Base-by-base conservation (phyloP, 192 early-diverging fungal species). In the Chytriomyces sp. region DNA sequence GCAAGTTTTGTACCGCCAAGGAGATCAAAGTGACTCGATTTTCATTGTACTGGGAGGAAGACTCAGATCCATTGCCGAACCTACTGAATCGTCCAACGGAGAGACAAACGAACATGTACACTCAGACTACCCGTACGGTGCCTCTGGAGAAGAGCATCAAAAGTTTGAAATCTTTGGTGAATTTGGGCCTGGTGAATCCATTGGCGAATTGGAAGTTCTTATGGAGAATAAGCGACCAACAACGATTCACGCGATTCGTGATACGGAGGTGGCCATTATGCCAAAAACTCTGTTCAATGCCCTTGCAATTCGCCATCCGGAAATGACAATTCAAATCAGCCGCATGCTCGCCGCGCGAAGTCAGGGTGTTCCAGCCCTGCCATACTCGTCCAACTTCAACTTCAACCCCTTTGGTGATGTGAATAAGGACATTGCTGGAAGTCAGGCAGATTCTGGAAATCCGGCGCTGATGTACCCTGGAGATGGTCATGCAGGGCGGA, bases 161-260 rank as follows among this genome's bases (percentile, higher is more conserved):
- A 57, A 73, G 63, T 61, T 97, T 61, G 91, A 94, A 61, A 96
- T 98, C 64, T 61, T 95, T 44, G 92, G 86, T 26, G 98, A 99
- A 85, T 96, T 92, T 74, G 96, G 97, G 49, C 96, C 96, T 71
- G 94, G 95, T 45, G 95, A 99, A 68, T 95, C 93, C 35, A 91
- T 99, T 1, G 98, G 98, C 61, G 98, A 99, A 81, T 83, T 96
- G 23, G 96, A 96, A 75, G 92, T 98, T 10, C 81, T 99, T 49
- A 92, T 89, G 78, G 91, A 84, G 80, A 82, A 86, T 11, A 88
- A 89, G 3, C 90, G 93, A 59, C 88, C 89, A 20, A 92, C 91
- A 23, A 99, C 95, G 6, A 85, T 98, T 28, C 97, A 99, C 75
- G 98, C 98, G 2, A 99, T 99, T 75, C 92, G 98, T 53, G 98